Percentiles rank a stretch among this genome's conserved stretches.
phyloP scores from a whole-genome alignment of 805 yeast species.

The Middelhovenomyces tepae region DNA sequence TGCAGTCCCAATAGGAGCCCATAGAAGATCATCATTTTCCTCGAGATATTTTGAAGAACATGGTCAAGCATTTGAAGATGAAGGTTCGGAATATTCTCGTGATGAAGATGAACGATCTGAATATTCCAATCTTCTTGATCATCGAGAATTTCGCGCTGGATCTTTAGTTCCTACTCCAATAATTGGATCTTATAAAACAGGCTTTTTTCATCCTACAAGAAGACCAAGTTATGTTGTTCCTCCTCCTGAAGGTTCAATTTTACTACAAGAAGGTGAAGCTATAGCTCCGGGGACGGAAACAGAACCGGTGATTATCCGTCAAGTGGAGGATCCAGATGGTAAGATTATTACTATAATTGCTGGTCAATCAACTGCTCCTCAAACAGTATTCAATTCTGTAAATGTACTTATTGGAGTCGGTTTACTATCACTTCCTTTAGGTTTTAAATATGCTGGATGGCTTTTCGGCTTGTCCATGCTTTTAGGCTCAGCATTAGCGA shows the following conservation, averaged over 20 bases:
- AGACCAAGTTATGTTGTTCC: slow-evolving; percentile 9
- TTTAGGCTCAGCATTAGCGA: slow-evolving; percentile 51
- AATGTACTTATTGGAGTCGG: slow-evolving; percentile 65
- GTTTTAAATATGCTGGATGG: slow-evolving; percentile 53
- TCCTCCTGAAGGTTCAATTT: slow-evolving; percentile 12
- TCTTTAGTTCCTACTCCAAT: too few species aligned
- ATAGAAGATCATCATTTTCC: slow-evolving; percentile 2
- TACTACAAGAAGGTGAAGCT: slow-evolving; percentile 15
- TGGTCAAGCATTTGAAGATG: not conserved
- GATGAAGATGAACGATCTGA: not conserved
- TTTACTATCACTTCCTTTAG: slow-evolving; percentile 56
- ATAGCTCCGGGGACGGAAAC: slow-evolving; percentile 30
- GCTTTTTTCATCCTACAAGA: slow-evolving; percentile 5
- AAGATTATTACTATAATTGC: slow-evolving; percentile 55
- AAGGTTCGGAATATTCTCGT: not conserved
- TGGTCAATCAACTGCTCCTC: slow-evolving; percentile 74
- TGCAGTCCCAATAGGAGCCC: slow-evolving; percentile 37
- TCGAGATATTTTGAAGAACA: slow-evolving; percentile 4
- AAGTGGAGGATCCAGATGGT: slow-evolving; percentile 49
- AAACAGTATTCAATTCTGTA: slow-evolving; percentile 58
- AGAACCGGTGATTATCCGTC: slow-evolving; percentile 46
- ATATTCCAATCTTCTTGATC: too few species aligned
- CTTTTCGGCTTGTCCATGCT: slow-evolving; percentile 54
- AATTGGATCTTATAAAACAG: not conserved
- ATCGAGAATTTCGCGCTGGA: too few species aligned